Evolutionary conservation across 805 yeast species (phyloP).

Genomic region (Saccharomycopsis fermentans): DNA sequence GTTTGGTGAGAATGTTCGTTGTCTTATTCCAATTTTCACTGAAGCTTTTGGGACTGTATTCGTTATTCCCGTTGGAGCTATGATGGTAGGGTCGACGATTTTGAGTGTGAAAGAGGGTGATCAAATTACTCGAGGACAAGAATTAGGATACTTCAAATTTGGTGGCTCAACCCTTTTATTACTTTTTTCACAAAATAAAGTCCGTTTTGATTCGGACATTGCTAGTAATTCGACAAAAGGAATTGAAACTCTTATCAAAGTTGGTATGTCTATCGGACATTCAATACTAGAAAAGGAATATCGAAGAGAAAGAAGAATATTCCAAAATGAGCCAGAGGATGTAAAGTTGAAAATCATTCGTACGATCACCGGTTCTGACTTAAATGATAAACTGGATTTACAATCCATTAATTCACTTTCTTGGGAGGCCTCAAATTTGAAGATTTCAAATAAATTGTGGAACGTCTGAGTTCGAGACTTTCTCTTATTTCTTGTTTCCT

Average conservation of each 20-base stretch:
- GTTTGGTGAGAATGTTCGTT: slow-evolving; percentile 83
- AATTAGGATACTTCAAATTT: slow-evolving; percentile 88
- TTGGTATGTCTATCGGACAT: slow-evolving; percentile 92
- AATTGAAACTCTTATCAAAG: slow-evolving; percentile 75
- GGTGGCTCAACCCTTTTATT: slow-evolving; percentile 87
- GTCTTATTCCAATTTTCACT: slow-evolving; percentile 66
- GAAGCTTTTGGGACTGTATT: slow-evolving; percentile 68
- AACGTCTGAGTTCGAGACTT: neutral
- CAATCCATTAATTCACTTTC: slow-evolving; percentile 6
- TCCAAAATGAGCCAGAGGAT: slow-evolving; percentile 37
- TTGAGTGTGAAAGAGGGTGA: slow-evolving; percentile 58
- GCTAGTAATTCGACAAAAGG: slow-evolving; percentile 53
- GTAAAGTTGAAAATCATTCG: slow-evolving; percentile 41
- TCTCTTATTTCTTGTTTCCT: neutral
- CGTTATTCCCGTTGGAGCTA: slow-evolving; percentile 85
- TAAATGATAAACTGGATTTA: neutral
- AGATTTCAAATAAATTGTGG: neutral
- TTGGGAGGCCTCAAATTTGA: slow-evolving; percentile 16
- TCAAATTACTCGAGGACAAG: slow-evolving; percentile 57
- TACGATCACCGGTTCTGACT: slow-evolving; percentile 46
- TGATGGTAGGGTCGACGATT: slow-evolving; percentile 95
- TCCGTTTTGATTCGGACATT: slow-evolving; percentile 67
- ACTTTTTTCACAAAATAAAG: slow-evolving; percentile 41
- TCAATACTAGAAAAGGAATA: slow-evolving; percentile 38
- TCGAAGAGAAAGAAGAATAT: slow-evolving; percentile 36